phyloP scores from a whole-genome alignment of 768 basidiomycete species.

The Kwoniella dendrophila region DNA sequence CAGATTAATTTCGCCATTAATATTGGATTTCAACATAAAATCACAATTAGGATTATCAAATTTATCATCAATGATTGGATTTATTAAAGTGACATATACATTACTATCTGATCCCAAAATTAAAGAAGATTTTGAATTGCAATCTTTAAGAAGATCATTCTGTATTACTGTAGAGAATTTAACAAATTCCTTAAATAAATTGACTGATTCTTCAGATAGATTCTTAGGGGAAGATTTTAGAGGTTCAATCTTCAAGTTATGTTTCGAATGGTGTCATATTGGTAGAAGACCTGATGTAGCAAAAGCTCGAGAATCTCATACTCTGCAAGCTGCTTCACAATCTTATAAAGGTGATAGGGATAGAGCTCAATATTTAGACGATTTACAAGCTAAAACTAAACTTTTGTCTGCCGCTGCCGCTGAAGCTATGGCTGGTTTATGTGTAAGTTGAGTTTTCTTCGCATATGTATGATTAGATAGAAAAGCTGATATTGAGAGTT shows the following conservation, averaged over 20 bases:
- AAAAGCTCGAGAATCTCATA: constrained; percentile 69
- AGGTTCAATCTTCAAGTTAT: constrained; percentile 76
- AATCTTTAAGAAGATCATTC: constrained; percentile 83
- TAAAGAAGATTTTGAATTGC: constrained; percentile 74
- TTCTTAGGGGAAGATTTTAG: constrained; percentile 76
- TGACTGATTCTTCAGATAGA: constrained; percentile 74
- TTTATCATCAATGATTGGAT: constrained; percentile 77
- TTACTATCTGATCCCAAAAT: constrained; percentile 74
- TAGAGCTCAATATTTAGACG: constrained; percentile 59
- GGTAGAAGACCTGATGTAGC: constrained; percentile 74
- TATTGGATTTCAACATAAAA: constrained; percentile 72
- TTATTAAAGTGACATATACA: constrained; percentile 76
- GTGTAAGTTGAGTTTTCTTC: constrained; percentile 64
- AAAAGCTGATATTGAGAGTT: not conserved
- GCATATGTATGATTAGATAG: not conserved
- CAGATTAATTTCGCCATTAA: constrained; percentile 74
- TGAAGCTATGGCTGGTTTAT: constrained; percentile 83
- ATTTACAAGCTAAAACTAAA: constrained; percentile 64
- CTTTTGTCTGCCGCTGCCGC: constrained; percentile 76
- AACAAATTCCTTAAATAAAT: constrained; percentile 67
- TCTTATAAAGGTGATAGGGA: constrained; percentile 64
- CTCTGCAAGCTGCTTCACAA: constrained; percentile 68
- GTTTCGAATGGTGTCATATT: constrained; percentile 91
- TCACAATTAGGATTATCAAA: constrained; percentile 71
- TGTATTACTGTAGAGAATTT: constrained; percentile 85